These are phyloP conservation scores for Coemansia sp. DNA, from an alignment of 192 early-diverging fungal genomes.

Conservation along the genomic window DNA sequence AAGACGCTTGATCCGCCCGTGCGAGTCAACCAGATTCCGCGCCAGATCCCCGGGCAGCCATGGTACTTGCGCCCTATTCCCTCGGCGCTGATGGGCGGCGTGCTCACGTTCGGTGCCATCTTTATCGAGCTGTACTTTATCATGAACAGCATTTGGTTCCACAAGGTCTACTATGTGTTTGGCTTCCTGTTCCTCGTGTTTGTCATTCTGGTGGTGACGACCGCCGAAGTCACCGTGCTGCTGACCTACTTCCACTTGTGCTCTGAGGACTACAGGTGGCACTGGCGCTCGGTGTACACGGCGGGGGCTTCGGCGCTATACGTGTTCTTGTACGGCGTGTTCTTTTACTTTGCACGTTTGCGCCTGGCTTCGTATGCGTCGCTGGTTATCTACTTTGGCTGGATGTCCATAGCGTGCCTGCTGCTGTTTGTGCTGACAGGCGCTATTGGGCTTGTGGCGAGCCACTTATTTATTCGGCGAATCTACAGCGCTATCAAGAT, in stretches of 20 bases:
- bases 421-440: conserved; percentile 74
- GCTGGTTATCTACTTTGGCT: conserved; percentile 87
- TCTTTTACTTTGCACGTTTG: conserved; percentile 80
- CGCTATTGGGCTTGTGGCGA: conserved; percentile 77
- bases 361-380: conserved; percentile 77
- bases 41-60: conserved; percentile 86
- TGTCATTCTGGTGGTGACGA: conserved; percentile 77
- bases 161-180: conserved; percentile 91
- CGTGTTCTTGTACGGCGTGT: conserved; percentile 82
- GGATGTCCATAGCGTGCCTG: conserved; percentile 72
- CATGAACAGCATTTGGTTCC: conserved; percentile 91
- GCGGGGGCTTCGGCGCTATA: conserved; percentile 82
- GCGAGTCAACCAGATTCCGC: conserved; percentile 89
- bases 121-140: conserved; percentile 98
- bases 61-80: conserved; percentile 73
- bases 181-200: conserved; percentile 90
- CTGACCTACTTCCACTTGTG: conserved; percentile 90
- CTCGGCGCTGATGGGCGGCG: conserved; percentile 74
- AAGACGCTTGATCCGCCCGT: conserved; percentile 71
- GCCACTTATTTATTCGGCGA: conserved; percentile 71
- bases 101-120: conserved; percentile 89
- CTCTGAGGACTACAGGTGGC: conserved; percentile 81
- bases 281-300: conserved; percentile 86
- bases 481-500: conserved; percentile 87
- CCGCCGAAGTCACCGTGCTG: conserved; percentile 81